These are phyloP conservation scores for Heritiera fomes DNA, from an alignment of 345 rosid genomes.

Conservation along the genomic window DNA sequence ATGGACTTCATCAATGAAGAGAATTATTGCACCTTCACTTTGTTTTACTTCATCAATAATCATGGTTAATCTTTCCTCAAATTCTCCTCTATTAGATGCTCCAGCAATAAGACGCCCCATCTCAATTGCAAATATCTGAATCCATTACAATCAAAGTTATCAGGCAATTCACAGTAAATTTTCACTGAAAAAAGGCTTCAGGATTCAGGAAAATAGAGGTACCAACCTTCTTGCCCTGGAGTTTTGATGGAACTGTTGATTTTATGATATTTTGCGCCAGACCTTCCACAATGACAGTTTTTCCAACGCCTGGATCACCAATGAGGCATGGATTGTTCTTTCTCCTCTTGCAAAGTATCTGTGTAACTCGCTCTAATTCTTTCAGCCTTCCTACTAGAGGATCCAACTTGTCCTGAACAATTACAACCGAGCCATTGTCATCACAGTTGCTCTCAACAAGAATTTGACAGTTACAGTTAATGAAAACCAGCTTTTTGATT, in stretches of 20 bases:
- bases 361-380: conserved; percentile 11
- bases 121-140: conserved; percentile 22
- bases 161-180: not conserved
- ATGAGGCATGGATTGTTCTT: conserved; percentile 36
- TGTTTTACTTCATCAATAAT: conserved; percentile 32
- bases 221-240: conserved; percentile 28
- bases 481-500: not conserved
- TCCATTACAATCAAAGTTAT: not conserved
- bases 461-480: not conserved
- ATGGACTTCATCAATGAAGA: conserved; percentile 43
- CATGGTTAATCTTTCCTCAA: conserved; percentile 21
- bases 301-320: conserved; percentile 41
- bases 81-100: conserved; percentile 26
- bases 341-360: conserved; percentile 30
- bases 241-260: conserved; percentile 14
- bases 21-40: conserved; percentile 26
- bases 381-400: conserved; percentile 3
- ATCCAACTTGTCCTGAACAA: conserved; percentile 9
- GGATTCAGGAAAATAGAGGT: not conserved
- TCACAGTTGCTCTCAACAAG: too few species aligned
- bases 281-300: conserved; percentile 35
- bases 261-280: conserved; percentile 23
- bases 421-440: not conserved
- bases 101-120: conserved; percentile 34
- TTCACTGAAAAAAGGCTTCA: not conserved